Percentiles rank a stretch among this genome's conserved stretches.
These are phyloP conservation scores for Volvox reticuliferus DNA, from an alignment of 139 green algal species.

Conservation along the genomic window DNA sequence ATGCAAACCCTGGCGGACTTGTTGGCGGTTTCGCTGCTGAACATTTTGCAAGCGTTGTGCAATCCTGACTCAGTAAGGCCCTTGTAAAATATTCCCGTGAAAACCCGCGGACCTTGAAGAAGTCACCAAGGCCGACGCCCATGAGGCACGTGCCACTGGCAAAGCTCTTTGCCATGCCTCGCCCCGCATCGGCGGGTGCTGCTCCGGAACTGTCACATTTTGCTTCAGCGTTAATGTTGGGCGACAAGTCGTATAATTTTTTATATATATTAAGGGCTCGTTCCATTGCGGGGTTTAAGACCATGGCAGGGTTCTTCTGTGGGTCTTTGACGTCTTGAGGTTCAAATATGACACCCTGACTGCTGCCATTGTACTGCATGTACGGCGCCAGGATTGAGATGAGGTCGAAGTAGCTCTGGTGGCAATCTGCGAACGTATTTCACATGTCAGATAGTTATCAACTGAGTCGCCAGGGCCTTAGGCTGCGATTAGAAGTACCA, in stretches of 20 bases:
- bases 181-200: constrained; percentile 15
- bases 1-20: no score
- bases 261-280: constrained; percentile 25
- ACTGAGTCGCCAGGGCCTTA: no score
- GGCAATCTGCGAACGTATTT: constrained; percentile 42
- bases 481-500: no score
- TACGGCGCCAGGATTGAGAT: constrained; percentile 49
- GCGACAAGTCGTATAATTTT: constrained; percentile 2
- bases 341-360: constrained; percentile 44
- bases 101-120: constrained; percentile 47
- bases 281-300: constrained; percentile 34
- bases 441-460: no score
- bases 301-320: constrained; percentile 6
- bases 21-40: no score
- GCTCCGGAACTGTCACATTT: constrained; percentile 12
- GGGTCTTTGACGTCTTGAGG: background rate
- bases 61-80: no score
- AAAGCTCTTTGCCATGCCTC: constrained; percentile 42
- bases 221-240: background rate
- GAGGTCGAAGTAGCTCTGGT: constrained; percentile 40
- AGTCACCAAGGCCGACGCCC: constrained; percentile 21
- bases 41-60: no score
- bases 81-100: no score
- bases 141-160: constrained; percentile 43
- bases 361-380: constrained; percentile 46